These are phyloP conservation scores for Lactarius vividus DNA, from an alignment of 768 basidiomycete genomes.

Conservation along the genomic window DNA sequence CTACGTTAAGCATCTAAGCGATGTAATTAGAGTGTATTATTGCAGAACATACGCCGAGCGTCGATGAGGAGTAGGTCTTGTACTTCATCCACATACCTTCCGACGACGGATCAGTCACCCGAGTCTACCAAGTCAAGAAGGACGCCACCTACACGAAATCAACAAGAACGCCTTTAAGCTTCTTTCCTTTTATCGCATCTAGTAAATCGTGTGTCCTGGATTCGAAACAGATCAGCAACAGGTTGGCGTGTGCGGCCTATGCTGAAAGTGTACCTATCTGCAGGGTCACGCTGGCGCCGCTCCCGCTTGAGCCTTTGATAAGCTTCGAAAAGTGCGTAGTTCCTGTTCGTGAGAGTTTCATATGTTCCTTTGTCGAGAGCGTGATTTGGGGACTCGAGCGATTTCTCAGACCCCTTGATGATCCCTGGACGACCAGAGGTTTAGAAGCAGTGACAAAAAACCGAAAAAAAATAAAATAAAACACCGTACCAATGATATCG, in stretches of 20 bases:
- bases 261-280: conserved; percentile 49
- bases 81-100: conserved; percentile 69
- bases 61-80: conserved; percentile 73
- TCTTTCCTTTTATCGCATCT: conserved; percentile 33
- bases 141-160: conserved; percentile 50
- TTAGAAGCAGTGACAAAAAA: neutral
- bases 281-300: conserved; percentile 48
- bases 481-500: conserved; percentile 57
- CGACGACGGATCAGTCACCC: neutral
- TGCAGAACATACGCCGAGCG: conserved; percentile 44
- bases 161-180: conserved; percentile 42
- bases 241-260: neutral
- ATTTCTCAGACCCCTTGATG: conserved; percentile 65
- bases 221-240: conserved; percentile 1
- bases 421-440: conserved; percentile 40
- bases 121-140: neutral
- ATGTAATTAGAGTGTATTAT: neutral
- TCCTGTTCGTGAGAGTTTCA: neutral
- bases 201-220: conserved; percentile 53
- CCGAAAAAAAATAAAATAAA: too few relatives aligned
- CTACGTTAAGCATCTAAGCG: conserved; percentile 35
- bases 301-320: conserved; percentile 49
- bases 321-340: conserved; percentile 42
- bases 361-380: conserved; percentile 14
- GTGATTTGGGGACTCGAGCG: conserved; percentile 33